These are phyloP conservation scores for Camptophora hylomeconis DNA, from an alignment of 2,329 filamentous ascomycete genomes.

Conservation along the genomic window DNA sequence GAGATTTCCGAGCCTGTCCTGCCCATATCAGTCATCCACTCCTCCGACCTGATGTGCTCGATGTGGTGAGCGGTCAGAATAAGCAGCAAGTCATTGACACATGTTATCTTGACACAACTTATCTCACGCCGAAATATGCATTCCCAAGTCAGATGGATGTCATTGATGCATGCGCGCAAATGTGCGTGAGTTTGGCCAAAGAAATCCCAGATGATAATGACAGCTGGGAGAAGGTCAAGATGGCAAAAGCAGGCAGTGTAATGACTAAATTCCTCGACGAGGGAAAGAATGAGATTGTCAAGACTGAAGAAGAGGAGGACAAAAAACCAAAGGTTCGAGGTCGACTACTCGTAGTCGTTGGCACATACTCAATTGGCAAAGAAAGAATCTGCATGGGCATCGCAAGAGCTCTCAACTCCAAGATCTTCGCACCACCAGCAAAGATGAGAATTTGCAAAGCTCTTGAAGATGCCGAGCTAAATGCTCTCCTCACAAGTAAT, in stretches of 20 bases:
- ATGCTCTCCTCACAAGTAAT: conserved; percentile 62
- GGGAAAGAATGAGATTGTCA: conserved; percentile 18
- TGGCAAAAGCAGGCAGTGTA: conserved; percentile 40
- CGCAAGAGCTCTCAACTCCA: conserved; percentile 68
- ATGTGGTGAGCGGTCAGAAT: conserved; percentile 55
- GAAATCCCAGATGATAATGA: conserved; percentile 46
- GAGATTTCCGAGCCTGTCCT: conserved; percentile 84
- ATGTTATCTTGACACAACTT: conserved; percentile 95
- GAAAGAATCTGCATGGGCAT: conserved; percentile 91
- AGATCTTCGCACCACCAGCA: conserved; percentile 72
- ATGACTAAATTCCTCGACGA: conserved; percentile 51
- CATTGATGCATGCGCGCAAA: conserved; percentile 71
- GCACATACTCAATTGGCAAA: conserved; percentile 96
- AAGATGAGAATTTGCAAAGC: conserved; percentile 79
- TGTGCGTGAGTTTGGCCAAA: conserved; percentile 67
- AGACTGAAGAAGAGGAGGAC: conserved; percentile 12
- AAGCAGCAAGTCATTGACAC: conserved; percentile 82
- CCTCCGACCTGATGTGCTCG: conserved; percentile 60
- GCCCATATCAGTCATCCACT: conserved; percentile 73
- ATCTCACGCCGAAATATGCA: conserved; percentile 87
- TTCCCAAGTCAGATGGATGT: conserved; percentile 86
- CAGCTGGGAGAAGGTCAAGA: conserved; percentile 44
- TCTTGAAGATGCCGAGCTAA: conserved; percentile 73
- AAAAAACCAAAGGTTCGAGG: conserved; percentile 33
- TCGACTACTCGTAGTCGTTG: conserved; percentile 78